Evolutionary conservation across 352 stramenopile species (phyloP).

Genomic region (Blastocystis sp.): DNA sequence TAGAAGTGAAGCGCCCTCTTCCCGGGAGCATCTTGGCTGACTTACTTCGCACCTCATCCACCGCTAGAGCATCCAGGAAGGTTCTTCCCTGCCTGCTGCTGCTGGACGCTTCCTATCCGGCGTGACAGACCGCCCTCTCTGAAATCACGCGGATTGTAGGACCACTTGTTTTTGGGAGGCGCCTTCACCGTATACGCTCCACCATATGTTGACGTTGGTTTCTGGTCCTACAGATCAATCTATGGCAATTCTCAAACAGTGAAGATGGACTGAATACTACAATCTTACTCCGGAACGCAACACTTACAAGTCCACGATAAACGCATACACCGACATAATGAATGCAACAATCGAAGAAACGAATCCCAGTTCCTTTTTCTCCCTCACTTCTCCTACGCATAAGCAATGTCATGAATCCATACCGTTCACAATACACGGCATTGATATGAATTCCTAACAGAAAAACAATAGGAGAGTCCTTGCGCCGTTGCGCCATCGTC

Average conservation of each 20-base stretch:
- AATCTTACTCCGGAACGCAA: not conserved
- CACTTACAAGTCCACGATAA: conserved; percentile 2
- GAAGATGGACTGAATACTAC: conserved; percentile 40
- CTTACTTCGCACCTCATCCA: conserved; percentile 50
- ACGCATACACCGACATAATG: not conserved
- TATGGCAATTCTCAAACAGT: not conserved
- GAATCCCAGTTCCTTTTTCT: not conserved
- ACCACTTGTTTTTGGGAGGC: not conserved
- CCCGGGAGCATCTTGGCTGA: not conserved
- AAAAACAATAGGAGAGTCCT: not conserved
- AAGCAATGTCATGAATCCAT: not conserved
- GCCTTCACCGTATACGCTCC: not conserved
- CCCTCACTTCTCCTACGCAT: not conserved
- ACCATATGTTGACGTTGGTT: not conserved
- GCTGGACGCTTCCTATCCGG: not conserved
- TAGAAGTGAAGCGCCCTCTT: not conserved
- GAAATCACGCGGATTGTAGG: not conserved
- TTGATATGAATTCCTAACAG: not conserved
- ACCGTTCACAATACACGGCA: conserved; percentile 19
- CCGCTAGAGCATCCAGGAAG: conserved; percentile 1
- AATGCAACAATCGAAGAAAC: not conserved
- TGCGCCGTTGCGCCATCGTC: not conserved
- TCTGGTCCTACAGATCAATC: not conserved
- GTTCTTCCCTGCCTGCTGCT: not conserved
- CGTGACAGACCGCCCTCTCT: not conserved